phyloP scores from a whole-genome alignment of 257 asterid species.

The Buddleja alternifolia region DNA sequence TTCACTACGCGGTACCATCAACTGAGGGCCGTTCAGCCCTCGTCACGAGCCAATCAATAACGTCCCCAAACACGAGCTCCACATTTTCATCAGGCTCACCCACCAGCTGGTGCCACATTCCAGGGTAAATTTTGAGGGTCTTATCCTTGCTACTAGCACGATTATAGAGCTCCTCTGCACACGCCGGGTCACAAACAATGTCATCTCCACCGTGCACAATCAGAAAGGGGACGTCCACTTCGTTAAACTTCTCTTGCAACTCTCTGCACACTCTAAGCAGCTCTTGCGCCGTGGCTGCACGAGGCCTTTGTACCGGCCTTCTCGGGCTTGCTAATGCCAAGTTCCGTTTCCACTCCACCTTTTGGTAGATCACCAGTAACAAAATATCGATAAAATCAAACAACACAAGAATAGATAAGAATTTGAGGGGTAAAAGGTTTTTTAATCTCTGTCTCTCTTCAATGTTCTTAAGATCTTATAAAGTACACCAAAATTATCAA shows the following conservation, averaged over 20 bases:
- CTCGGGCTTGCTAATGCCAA: constrained; percentile 84
- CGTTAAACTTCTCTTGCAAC: constrained; percentile 61
- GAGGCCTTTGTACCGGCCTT: constrained; percentile 69
- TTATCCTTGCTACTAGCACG: constrained; percentile 72
- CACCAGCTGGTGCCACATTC: constrained; percentile 88
- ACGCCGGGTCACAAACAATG: constrained; percentile 60
- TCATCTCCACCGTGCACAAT: constrained; percentile 86
- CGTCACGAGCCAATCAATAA: constrained; percentile 71
- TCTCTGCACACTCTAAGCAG: constrained; percentile 74
- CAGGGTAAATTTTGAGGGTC: constrained; percentile 72
- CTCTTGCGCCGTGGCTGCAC: constrained; percentile 95
- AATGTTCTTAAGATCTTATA: background rate
- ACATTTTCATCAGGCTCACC: constrained; percentile 86
- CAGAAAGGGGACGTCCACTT: constrained; percentile 72
- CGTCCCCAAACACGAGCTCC: constrained; percentile 78
- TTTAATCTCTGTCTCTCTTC: background rate
- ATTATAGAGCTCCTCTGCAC: constrained; percentile 64
- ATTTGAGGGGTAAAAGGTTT: background rate
- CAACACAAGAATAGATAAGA: background rate
- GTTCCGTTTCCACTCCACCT: constrained; percentile 96
- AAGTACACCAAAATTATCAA: background rate
- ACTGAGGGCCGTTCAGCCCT: constrained; percentile 35
- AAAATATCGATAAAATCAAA: background rate
- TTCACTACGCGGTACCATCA: constrained; percentile 12
- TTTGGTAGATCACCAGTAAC: background rate